phyloP scores from a whole-genome alignment of 2,329 filamentous ascomycete genomes.

The Alternaria atra region DNA sequence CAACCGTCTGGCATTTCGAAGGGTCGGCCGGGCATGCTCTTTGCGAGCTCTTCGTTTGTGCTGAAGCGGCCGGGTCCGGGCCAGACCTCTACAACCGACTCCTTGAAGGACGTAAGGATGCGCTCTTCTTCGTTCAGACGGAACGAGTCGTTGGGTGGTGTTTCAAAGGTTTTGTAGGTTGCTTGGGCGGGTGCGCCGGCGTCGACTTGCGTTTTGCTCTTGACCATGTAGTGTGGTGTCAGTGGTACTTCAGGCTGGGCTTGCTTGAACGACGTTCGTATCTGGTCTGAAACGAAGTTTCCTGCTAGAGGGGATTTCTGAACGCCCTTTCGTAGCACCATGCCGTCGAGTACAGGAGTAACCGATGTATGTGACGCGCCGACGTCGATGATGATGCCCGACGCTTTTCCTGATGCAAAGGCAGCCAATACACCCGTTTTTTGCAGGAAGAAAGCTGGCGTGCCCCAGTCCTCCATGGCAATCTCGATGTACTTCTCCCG shows the following conservation, averaged over 20 bases:
- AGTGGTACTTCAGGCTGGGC: conserved; percentile 75
- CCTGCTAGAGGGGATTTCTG: conserved; percentile 87
- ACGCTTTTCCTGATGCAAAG: conserved; percentile 92
- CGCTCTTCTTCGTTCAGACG: conserved; percentile 88
- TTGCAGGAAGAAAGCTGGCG: conserved; percentile 92
- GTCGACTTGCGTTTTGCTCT: conserved; percentile 88
- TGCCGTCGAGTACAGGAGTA: conserved; percentile 90
- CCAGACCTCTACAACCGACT: conserved; percentile 96
- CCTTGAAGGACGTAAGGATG: conserved; percentile 94
- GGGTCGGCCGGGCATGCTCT: conserved; percentile 77
- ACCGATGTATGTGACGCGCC: conserved; percentile 89
- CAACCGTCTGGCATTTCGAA: conserved; percentile 98
- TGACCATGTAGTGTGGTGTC: conserved; percentile 85
- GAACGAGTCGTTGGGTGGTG: conserved; percentile 73
- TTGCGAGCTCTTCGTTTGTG: conserved; percentile 78
- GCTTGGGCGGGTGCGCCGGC: conserved; percentile 82
- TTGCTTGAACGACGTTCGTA: conserved; percentile 79
- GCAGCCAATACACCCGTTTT: conserved; percentile 88
- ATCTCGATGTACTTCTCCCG: conserved; percentile 95
- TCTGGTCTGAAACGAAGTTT: conserved; percentile 88
- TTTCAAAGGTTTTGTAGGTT: conserved; percentile 74
- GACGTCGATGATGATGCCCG: conserved; percentile 89
- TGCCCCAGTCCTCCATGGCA: conserved; percentile 96
- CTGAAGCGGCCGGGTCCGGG: conserved; percentile 75
- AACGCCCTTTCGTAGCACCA: conserved; percentile 87